Percentiles rank a stretch among this genome's conserved stretches.
Evolutionary conservation across 345 rosid species (phyloP).

Genomic region (Turnera subulata): DNA sequence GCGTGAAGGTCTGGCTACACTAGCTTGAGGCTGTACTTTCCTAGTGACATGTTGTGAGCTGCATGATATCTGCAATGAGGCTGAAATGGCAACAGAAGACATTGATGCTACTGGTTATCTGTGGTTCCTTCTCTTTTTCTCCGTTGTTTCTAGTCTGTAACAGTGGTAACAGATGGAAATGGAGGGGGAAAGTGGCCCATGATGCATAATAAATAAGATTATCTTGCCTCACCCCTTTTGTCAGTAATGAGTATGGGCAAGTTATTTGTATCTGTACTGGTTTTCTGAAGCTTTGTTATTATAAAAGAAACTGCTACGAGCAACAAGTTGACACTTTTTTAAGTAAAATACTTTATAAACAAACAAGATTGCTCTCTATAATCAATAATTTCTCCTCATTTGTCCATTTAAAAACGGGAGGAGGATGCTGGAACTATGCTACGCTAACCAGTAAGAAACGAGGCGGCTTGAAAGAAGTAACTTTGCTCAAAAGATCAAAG

Average conservation of each 20-base stretch:
- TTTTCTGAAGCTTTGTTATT: not conserved
- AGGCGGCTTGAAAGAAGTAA: too few relatives aligned
- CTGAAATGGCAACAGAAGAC: slow-evolving; percentile 48
- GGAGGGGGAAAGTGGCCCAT: slow-evolving; percentile 19
- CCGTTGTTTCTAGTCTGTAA: not conserved
- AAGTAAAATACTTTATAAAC: too few relatives aligned
- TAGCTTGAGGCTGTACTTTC: slow-evolving; percentile 27
- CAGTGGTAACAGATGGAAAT: slow-evolving; percentile 1
- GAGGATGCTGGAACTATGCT: too few relatives aligned
- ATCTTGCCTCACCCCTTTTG: slow-evolving; percentile 14
- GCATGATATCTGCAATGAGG: slow-evolving; percentile 33
- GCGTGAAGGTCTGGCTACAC: slow-evolving; percentile 18
- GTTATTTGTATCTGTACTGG: not conserved
- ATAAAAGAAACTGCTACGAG: too few relatives aligned
- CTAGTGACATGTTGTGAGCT: slow-evolving; percentile 16
- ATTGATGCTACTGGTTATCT: slow-evolving; percentile 11
- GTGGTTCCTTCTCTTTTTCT: not conserved
- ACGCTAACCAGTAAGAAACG: too few relatives aligned
- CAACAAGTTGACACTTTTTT: too few relatives aligned
- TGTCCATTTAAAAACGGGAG: too few relatives aligned
- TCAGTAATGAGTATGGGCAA: slow-evolving; percentile 2
- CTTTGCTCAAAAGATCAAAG: not conserved
- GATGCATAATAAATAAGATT: slow-evolving; percentile 20
- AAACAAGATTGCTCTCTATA: too few relatives aligned
- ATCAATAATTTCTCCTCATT: too few relatives aligned